Conservation (phyloP, 169 alveolate genomes). For the Plasmodium sp. region DNA sequence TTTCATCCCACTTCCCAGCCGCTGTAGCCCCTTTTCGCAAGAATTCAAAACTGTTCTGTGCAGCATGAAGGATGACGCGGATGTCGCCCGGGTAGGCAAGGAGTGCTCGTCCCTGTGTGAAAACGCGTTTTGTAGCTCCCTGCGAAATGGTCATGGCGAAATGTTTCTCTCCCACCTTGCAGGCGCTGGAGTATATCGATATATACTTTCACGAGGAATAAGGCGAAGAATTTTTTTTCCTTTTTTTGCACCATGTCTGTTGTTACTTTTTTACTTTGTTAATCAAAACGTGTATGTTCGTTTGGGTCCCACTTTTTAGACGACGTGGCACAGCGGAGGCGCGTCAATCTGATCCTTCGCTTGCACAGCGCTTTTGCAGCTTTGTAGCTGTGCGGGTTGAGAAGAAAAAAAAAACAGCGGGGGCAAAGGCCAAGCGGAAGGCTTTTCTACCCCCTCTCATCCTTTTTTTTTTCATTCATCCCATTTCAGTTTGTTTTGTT, state of each 20-base stretch:
- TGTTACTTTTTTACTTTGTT: background rate
- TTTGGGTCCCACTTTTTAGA: background rate
- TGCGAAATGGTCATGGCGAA: background rate
- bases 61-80: slow-evolving; percentile 39
- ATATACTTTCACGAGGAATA: slow-evolving; percentile 41
- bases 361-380: background rate
- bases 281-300: background rate
- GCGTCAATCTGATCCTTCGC: background rate
- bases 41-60: slow-evolving; percentile 32
- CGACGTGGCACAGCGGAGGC: background rate
- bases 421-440: background rate
- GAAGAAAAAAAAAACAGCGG: background rate
- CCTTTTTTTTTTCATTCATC: background rate
- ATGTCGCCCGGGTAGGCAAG: slow-evolving; percentile 13
- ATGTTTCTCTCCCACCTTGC: background rate
- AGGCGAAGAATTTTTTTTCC: background rate
- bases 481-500: background rate
- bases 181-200: slow-evolving; percentile 62
- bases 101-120: background rate
- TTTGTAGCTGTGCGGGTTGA: background rate
- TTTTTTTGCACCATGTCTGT: background rate
- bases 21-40: slow-evolving; percentile 58
- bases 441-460: background rate
- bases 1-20: background rate
- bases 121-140: background rate